A percentile compares a stretch with the other conserved stretches of the same genome.
Evolutionary conservation across 2,329 filamentous ascomycete species (phyloP).

Genomic region (Fusarium musae): DNA sequence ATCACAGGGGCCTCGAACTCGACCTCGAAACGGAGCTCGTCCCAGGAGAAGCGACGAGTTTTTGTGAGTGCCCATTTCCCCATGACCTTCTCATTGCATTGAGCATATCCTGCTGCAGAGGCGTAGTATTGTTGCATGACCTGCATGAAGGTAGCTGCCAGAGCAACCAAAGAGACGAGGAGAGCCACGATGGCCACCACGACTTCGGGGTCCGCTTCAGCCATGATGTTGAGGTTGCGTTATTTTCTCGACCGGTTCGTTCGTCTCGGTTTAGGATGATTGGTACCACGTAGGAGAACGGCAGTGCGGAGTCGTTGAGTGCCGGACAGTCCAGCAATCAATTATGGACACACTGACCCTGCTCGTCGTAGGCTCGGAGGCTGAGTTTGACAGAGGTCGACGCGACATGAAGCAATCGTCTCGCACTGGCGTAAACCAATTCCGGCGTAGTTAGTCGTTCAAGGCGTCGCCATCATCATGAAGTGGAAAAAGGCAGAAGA

Average conservation of each 20-base stretch:
- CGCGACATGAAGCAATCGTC: neutral
- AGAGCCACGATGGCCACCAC: slow-evolving; percentile 58
- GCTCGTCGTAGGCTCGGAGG: neutral
- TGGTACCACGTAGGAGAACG: neutral
- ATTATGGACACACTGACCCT: neutral
- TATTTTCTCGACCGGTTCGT: neutral
- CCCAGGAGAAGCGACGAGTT: slow-evolving; percentile 52
- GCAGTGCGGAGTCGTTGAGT: neutral
- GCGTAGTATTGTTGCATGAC: slow-evolving; percentile 62
- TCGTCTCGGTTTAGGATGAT: neutral
- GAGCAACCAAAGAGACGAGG: slow-evolving; percentile 59
- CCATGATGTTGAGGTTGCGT: slow-evolving; percentile 17
- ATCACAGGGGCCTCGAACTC: slow-evolving; percentile 62
- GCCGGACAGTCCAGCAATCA: neutral
- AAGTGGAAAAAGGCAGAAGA: neutral
- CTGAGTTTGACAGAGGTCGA: neutral
- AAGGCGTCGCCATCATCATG: slow-evolving; percentile 15
- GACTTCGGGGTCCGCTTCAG: slow-evolving; percentile 47
- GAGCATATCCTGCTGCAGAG: slow-evolving; percentile 61
- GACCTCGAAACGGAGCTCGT: slow-evolving; percentile 62
- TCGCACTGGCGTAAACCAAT: slow-evolving; percentile 3
- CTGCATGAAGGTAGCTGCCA: slow-evolving; percentile 58
- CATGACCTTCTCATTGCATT: slow-evolving; percentile 60
- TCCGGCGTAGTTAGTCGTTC: neutral
- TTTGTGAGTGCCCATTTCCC: slow-evolving; percentile 58